Percentiles rank a stretch among this genome's conserved stretches.
These are phyloP conservation scores for Delphinella strobiligena DNA, from an alignment of 2,329 filamentous ascomycete genomes.

Conservation along the genomic window DNA sequence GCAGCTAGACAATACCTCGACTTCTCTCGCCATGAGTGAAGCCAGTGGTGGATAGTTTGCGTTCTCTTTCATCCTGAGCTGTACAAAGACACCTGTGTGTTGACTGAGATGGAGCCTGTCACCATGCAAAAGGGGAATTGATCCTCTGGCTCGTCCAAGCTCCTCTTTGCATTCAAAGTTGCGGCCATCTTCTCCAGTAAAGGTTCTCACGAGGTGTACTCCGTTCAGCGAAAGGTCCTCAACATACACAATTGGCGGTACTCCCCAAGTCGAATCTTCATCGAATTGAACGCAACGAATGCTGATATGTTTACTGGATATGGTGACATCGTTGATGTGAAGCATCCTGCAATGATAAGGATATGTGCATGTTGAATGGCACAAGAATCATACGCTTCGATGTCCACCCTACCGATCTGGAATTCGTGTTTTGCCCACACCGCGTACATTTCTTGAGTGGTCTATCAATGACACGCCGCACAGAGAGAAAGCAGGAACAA, in stretches of 20 bases:
- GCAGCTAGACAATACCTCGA: slow-evolving; percentile 8
- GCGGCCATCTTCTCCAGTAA: slow-evolving; percentile 9
- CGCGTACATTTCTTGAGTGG: slow-evolving; percentile 2
- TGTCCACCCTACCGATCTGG: slow-evolving; percentile 17
- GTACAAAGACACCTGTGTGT: neutral
- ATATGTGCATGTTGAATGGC: neutral
- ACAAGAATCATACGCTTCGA: slow-evolving; percentile 10
- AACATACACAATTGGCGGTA: slow-evolving; percentile 35
- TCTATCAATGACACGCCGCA: too few species aligned
- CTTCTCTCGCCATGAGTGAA: slow-evolving; percentile 1
- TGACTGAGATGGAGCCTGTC: slow-evolving; percentile 25
- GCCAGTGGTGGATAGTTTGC: neutral
- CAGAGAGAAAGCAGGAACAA: too few species aligned
- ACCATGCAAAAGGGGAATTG: slow-evolving; percentile 31
- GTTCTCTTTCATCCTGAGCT: slow-evolving; percentile 15
- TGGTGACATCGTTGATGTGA: slow-evolving; percentile 18
- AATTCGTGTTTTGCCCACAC: slow-evolving; percentile 9
- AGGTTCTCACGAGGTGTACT: slow-evolving; percentile 23
- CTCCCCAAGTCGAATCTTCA: slow-evolving; percentile 19
- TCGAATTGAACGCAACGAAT: slow-evolving; percentile 37
- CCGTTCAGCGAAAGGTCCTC: slow-evolving; percentile 34
- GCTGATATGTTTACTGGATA: slow-evolving; percentile 35
- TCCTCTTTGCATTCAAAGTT: neutral
- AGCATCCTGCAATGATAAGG: slow-evolving; percentile 8
- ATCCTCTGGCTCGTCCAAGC: slow-evolving; percentile 18